These are phyloP conservation scores for Phytophthora lateralis DNA, from an alignment of 352 stramenopile genomes.

Conservation along the genomic window DNA sequence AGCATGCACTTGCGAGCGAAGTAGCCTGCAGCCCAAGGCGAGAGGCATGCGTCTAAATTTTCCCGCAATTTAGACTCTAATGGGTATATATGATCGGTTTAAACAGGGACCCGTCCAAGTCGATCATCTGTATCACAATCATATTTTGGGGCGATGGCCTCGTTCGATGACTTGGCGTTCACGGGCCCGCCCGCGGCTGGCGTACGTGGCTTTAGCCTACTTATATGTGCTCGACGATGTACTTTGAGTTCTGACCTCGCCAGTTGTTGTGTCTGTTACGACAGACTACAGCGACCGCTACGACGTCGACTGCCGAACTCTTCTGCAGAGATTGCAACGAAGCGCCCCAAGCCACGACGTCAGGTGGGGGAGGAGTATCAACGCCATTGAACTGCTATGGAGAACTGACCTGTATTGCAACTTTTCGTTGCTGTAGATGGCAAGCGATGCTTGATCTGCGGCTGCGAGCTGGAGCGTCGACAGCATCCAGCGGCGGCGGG, in stretches of 20 bases:
- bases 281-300: not conserved
- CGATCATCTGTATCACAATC: not conserved
- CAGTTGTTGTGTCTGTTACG: too few species aligned
- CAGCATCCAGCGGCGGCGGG: constrained; percentile 4
- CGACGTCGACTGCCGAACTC: constrained; percentile 21
- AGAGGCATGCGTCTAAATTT: too few species aligned
- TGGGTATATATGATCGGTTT: constrained; percentile 4
- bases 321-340: constrained; percentile 78
- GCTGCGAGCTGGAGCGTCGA: constrained; percentile 52
- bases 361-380: constrained; percentile 36
- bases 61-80: too few species aligned
- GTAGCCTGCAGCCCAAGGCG: too few species aligned
- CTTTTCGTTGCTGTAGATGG: constrained; percentile 38
- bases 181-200: constrained; percentile 22
- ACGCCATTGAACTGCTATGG: not conserved
- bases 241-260: too few species aligned
- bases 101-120: not conserved
- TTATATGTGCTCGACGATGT: not conserved
- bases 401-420: not conserved
- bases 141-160: constrained; percentile 42
- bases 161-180: constrained; percentile 82
- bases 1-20: too few species aligned
- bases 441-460: constrained; percentile 69
- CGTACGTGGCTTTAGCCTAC: constrained; percentile 8
- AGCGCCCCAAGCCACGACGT: constrained; percentile 49